Percentiles rank a stretch among this genome's conserved stretches.
Evolutionary conservation across 805 yeast species (phyloP).

Genomic region (Teunomyces atbi): DNA sequence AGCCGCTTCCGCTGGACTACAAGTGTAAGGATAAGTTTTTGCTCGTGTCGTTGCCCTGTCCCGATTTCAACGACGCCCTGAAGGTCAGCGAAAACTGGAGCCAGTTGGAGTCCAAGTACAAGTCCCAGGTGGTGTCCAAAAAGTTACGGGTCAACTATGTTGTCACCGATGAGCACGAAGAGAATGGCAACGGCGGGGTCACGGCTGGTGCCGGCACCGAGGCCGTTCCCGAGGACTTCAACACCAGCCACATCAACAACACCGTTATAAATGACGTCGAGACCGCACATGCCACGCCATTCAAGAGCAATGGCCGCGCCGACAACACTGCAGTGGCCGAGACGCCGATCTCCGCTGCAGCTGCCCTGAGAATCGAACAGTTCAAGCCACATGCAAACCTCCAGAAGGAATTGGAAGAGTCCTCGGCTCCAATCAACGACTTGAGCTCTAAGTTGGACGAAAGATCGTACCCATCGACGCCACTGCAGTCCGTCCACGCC

Average conservation of each 20-base stretch:
- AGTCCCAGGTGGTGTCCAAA: constrained; percentile 55
- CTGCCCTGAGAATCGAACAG: constrained; percentile 9
- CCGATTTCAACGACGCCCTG: constrained; percentile 52
- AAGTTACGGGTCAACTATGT: constrained; percentile 64
- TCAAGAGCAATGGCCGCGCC: constrained; percentile 7
- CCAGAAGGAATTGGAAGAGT: constrained; percentile 35
- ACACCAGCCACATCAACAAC: constrained; percentile 11
- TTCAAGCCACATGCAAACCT: constrained; percentile 11
- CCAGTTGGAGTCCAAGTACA: constrained; percentile 59
- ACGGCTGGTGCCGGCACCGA: constrained; percentile 10
- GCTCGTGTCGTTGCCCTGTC: constrained; percentile 80
- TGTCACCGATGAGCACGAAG: constrained; percentile 23
- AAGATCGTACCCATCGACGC: constrained; percentile 18
- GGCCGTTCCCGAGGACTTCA: constrained; percentile 13
- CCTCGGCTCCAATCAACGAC: constrained; percentile 41
- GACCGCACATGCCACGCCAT: constrained; percentile 13
- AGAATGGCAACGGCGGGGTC: constrained; percentile 18
- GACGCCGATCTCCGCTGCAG: constrained; percentile 10
- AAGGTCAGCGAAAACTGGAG: constrained; percentile 73
- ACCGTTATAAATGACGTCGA: constrained; percentile 10
- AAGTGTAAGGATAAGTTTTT: constrained; percentile 91
- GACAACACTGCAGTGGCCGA: constrained; percentile 15
- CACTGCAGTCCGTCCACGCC: constrained; percentile 9
- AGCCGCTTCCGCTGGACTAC: constrained; percentile 69
- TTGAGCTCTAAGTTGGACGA: constrained; percentile 47